These are phyloP conservation scores for Parastagonospora nodorum DNA, from an alignment of 2,329 filamentous ascomycete species.

Conservation along the genomic window DNA sequence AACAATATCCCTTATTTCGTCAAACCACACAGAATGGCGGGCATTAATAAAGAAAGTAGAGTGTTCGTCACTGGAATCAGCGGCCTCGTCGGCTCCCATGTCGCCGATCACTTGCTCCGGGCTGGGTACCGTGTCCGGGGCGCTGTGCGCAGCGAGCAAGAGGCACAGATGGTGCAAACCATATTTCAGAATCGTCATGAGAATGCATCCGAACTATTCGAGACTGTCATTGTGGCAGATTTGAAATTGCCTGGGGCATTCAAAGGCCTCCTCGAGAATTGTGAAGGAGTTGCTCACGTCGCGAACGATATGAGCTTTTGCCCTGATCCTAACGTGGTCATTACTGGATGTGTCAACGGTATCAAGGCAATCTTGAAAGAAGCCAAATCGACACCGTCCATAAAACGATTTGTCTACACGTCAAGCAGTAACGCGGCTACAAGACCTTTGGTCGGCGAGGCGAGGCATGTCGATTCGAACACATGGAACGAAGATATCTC, in stretches of 20 bases:
- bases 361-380: neutral
- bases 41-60: neutral
- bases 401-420: neutral
- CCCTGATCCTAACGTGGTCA: neutral
- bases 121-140: slow-evolving; percentile 40
- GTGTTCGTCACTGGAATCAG: slow-evolving; percentile 40
- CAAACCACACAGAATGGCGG: neutral
- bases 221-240: neutral
- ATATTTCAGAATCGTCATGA: neutral
- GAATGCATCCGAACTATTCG: neutral
- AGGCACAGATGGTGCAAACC: neutral
- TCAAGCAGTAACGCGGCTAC: neutral
- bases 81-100: slow-evolving; percentile 38
- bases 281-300: neutral
- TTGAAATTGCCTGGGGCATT: neutral
- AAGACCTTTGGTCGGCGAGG: neutral
- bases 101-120: slow-evolving; percentile 37
- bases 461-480: neutral
- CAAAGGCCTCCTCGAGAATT: neutral
- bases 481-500: neutral
- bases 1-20: neutral
- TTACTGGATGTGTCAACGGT: neutral
- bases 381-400: neutral
- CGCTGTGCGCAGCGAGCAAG: slow-evolving; percentile 25
- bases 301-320: neutral